Evolutionary conservation across 805 yeast species (phyloP), one percentile per base, ranked within the genome.

Genomic region (Saturnispora ahearnii): DNA sequence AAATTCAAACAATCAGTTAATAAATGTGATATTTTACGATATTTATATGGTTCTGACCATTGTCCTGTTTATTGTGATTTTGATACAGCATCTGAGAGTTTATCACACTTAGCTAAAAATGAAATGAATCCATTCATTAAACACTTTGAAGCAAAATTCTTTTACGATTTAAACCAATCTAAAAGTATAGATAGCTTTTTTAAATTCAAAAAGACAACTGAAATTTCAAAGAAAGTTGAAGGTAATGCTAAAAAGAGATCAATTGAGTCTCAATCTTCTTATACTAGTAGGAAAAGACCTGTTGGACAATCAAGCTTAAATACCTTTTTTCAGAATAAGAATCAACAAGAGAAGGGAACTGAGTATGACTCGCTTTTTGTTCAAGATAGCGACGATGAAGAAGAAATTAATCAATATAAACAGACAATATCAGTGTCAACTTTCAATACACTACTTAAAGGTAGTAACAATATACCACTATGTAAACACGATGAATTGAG

Each of bases 61-160:
- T 91, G 98, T 64, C 99, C 99, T 0, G 78, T 88, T 0, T 88
- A 64, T 59, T 73, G 88, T 1, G 97, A 88, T 62, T 59, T 89
- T 41, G 67, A 69, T 36, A 49, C 63, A 7, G 44, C 45, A 10
- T 26, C 31, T 3, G 15, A 32, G 4, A 2, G 11, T 10, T 4
- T 48, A 5, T 10, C 28, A 6, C 24, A 46, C 11, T 32, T 49
- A 18, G 21, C 6, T 5, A 31, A 6, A 13, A 36, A 6, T n/a
- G 24, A 24, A 6, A 31, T 15, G 6, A 32, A 26, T n/a, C 45
- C 55, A 5, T 46, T 29, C 15, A 40, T 41, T 18, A 54, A 77
- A 13, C 69, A 63, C 53, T 72, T 82, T 54, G 87, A 82, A 56
- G 84, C 86, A 0, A 73, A 66, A 45, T 62, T 59, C 36, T 75